Evolutionary conservation across 2,329 filamentous ascomycete genomes (phyloP).

Genomic region (Cercospora zeae-maydis): DNA sequence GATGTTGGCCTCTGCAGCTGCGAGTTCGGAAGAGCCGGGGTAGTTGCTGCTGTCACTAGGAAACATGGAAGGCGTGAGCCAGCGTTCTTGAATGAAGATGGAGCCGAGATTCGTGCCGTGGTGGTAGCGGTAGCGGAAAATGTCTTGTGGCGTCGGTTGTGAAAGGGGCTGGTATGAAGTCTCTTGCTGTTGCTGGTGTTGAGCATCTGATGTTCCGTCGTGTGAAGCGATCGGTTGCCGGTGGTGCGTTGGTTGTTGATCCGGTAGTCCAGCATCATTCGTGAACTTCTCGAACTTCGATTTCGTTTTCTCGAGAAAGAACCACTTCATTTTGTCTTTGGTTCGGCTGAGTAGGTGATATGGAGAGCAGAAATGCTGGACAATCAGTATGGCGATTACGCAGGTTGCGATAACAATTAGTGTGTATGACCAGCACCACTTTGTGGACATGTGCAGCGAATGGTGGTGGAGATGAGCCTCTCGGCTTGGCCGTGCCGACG

Average conservation of each 20-base stretch:
- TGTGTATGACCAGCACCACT: constrained; percentile 16
- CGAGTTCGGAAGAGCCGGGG: constrained; percentile 49
- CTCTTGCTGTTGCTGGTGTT: constrained; percentile 19
- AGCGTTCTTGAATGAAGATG: constrained; percentile 59
- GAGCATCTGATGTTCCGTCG: constrained; percentile 14
- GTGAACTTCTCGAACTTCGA: constrained; percentile 30
- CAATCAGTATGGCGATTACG: constrained; percentile 19
- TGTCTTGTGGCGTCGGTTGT: constrained; percentile 39
- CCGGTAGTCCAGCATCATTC: not conserved
- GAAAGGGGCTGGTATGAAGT: constrained; percentile 28
- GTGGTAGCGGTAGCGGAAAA: constrained; percentile 57
- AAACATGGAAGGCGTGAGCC: constrained; percentile 53
- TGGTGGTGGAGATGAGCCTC: not conserved
- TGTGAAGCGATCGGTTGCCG: not conserved
- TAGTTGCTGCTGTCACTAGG: constrained; percentile 36
- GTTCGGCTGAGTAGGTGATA: constrained; percentile 6
- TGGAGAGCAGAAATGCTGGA: constrained; percentile 14
- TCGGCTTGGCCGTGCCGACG: not conserved
- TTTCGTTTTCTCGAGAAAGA: constrained; percentile 40
- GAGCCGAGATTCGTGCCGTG: constrained; percentile 58
- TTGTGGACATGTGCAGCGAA: not conserved
- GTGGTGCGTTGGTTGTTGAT: not conserved
- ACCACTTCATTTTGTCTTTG: constrained; percentile 35
- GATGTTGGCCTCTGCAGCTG: constrained; percentile 49
- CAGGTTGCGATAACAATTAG: constrained; percentile 23